Conservation (phyloP, 75 land plant genomes). For the Pinus albicaulis region DNA sequence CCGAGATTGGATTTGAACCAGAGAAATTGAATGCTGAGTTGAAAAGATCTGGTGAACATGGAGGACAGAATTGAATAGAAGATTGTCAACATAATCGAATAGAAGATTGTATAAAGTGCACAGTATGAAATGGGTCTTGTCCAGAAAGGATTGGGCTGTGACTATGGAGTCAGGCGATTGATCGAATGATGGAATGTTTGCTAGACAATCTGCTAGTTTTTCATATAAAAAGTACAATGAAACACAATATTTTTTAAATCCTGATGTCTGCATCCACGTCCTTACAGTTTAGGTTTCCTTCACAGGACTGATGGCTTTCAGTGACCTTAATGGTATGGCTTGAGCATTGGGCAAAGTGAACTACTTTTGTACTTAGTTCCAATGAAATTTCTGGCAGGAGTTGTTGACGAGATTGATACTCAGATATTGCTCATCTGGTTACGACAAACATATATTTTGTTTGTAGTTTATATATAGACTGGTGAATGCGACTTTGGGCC, state of each 20-base stretch:
- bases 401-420: not conserved
- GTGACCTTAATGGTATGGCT: not conserved
- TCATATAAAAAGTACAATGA: not conserved
- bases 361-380: not conserved
- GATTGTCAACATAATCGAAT: not conserved
- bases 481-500: not conserved
- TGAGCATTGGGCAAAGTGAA: not conserved
- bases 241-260: not conserved
- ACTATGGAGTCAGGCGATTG: not conserved
- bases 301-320: not conserved
- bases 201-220: not conserved
- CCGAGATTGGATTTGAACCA: not conserved
- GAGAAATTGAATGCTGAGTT: not conserved
- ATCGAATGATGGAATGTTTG: slow-evolving; percentile 1
- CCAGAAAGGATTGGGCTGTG: not conserved
- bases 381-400: not conserved
- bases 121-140: not conserved
- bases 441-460: too few relatives aligned
- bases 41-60: not conserved
- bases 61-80: not conserved
- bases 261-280: not conserved
- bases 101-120: not conserved
- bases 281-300: not conserved
- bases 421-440: not conserved
- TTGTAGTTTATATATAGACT: not conserved